Evolutionary conservation across 345 rosid genomes (phyloP).

Genomic region (Garcia nutans): DNA sequence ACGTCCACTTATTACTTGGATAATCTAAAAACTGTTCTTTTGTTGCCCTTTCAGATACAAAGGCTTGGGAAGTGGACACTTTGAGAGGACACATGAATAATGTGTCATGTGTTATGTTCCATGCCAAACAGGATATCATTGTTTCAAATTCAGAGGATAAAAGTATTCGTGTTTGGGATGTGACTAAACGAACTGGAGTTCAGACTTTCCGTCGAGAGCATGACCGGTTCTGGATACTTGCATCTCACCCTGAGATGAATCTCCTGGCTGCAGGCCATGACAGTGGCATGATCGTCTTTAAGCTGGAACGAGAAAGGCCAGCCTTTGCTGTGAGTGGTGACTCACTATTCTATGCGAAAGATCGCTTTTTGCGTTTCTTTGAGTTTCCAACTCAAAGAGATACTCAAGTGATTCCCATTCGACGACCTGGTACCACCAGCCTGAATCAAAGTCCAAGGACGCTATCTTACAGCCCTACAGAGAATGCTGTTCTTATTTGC

Average conservation of each 20-base stretch:
- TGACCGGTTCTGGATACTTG: constrained; percentile 92
- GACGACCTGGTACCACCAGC: constrained; percentile 72
- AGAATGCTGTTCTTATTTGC: constrained; percentile 81
- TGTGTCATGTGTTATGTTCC: constrained; percentile 96
- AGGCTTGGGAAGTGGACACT: constrained; percentile 99
- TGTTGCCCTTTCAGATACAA: constrained; percentile 61
- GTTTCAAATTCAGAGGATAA: constrained; percentile 98
- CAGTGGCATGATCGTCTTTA: constrained; percentile 93
- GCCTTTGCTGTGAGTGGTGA: constrained; percentile 85
- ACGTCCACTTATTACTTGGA: background rate
- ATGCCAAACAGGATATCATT: constrained; percentile 89
- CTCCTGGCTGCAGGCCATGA: constrained; percentile 98
- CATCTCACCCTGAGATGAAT: constrained; percentile 94
- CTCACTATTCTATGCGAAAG: constrained; percentile 70
- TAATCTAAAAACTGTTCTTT: background rate
- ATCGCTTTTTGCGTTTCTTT: constrained; percentile 73
- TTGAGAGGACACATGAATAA: constrained; percentile 95
- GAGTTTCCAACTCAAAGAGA: constrained; percentile 77
- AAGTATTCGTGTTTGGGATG: constrained; percentile 97
- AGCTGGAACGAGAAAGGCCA: constrained; percentile 94
- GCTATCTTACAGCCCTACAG: constrained; percentile 88
- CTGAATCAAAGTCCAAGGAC: constrained; percentile 90
- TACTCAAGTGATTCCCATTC: constrained; percentile 75
- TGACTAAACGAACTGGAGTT: constrained; percentile 80
- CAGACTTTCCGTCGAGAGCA: constrained; percentile 97